A percentile compares a stretch with the other conserved stretches of the same genome.
Evolutionary conservation across 2,329 filamentous ascomycete species (phyloP).

Genomic region (Microdochium nivale): DNA sequence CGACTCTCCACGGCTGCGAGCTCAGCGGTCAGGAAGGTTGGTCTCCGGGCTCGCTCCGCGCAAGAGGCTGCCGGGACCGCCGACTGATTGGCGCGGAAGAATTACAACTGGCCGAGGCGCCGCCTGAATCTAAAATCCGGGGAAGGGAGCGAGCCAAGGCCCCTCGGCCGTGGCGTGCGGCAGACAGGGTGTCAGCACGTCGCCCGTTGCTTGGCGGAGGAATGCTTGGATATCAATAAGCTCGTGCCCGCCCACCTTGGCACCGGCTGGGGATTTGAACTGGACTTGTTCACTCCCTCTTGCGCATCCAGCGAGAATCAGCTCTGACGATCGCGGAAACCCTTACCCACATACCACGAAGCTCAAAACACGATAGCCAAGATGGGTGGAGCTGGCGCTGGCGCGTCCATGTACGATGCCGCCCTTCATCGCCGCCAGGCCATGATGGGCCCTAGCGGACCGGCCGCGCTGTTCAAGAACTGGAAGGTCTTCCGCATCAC

Average conservation of each 20-base stretch:
- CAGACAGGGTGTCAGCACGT: neutral
- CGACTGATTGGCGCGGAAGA: neutral
- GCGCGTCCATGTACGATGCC: constrained; percentile 36
- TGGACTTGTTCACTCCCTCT: too few species aligned
- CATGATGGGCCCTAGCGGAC: constrained; percentile 44
- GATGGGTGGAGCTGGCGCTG: constrained; percentile 28
- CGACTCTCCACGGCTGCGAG: too few species aligned
- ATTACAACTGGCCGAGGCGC: neutral
- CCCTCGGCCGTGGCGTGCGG: neutral
- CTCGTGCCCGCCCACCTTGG: too few species aligned
- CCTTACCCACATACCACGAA: neutral
- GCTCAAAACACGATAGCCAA: constrained; percentile 11
- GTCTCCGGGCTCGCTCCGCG: too few species aligned
- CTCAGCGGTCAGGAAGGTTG: too few species aligned
- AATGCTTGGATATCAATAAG: neutral
- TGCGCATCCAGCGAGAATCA: too few species aligned
- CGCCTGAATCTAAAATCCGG: neutral
- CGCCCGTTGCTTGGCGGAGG: neutral
- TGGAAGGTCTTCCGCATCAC: constrained; percentile 52
- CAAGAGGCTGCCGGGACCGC: neutral
- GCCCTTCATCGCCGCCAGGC: constrained; percentile 42
- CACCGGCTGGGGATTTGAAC: too few species aligned
- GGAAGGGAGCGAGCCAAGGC: neutral
- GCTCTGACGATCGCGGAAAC: too few species aligned
- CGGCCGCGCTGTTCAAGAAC: constrained; percentile 41